phyloP scores from a whole-genome alignment of 331 rosid genomes.

The Quercus phellos region DNA sequence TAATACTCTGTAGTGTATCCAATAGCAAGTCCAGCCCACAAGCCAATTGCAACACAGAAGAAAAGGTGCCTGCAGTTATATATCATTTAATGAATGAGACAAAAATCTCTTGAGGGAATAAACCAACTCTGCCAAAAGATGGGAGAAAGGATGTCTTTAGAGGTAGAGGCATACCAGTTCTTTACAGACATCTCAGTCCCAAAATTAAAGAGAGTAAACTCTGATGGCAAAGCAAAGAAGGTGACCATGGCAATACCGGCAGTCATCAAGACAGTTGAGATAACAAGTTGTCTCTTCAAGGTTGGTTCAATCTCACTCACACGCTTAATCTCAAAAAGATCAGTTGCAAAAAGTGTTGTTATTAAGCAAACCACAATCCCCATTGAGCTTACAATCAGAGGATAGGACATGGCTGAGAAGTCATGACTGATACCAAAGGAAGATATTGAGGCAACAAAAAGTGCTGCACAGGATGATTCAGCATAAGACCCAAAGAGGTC shows the following conservation, averaged over 20 bases:
- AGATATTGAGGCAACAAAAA: conserved; percentile 72
- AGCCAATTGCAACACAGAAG: conserved; percentile 64
- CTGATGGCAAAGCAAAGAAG: conserved; percentile 61
- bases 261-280: conserved; percentile 59
- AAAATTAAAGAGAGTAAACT: conserved; percentile 55
- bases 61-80: conserved; percentile 57
- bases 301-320: conserved; percentile 48
- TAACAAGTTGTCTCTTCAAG: conserved; percentile 57
- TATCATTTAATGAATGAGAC: neutral
- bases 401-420: conserved; percentile 63
- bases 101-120: neutral
- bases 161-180: conserved; percentile 47
- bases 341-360: conserved; percentile 61
- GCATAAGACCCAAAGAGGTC: conserved; percentile 72
- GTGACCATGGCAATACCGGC: conserved; percentile 50
- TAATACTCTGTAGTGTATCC: conserved; percentile 70
- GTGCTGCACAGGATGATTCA: conserved; percentile 68
- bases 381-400: conserved; percentile 65
- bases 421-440: conserved; percentile 56
- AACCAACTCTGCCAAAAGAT: neutral
- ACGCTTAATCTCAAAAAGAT: conserved; percentile 44
- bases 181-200: conserved; percentile 47
- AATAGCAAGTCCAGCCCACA: conserved; percentile 77
- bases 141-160: neutral
- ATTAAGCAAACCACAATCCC: conserved; percentile 65